phyloP scores from a whole-genome alignment of 805 yeast genomes.

The Ogataea methylovora region DNA sequence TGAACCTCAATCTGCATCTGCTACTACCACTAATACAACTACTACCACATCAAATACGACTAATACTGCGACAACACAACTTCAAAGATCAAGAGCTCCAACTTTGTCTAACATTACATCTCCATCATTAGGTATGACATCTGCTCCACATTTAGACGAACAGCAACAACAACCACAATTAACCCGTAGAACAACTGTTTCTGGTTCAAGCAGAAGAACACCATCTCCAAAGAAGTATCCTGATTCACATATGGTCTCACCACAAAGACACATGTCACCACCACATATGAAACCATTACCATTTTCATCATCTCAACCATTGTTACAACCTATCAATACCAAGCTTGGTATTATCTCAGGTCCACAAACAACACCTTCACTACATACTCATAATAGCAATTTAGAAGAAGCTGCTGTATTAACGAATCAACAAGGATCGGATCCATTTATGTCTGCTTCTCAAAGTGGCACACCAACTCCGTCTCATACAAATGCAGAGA shows the following conservation, averaged over 20 bases:
- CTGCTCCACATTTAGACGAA: constrained; percentile 20
- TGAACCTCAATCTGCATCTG: background rate
- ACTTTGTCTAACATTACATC: constrained; percentile 16
- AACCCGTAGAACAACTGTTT: constrained; percentile 28
- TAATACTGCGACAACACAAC: background rate
- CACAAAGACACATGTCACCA: constrained; percentile 26
- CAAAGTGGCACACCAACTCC: constrained; percentile 3
- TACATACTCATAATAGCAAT: background rate
- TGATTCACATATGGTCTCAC: constrained; percentile 12
- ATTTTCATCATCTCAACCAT: constrained; percentile 28
- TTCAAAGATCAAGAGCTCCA: constrained; percentile 31
- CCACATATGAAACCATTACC: constrained; percentile 46
- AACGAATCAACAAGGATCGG: no score
- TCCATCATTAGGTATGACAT: constrained; percentile 17
- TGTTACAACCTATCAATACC: constrained; percentile 49
- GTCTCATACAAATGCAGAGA: constrained; percentile 5
- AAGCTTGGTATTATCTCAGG: constrained; percentile 19
- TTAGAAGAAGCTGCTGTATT: background rate
- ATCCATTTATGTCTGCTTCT: no score
- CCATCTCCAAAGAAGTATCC: constrained; percentile 41
- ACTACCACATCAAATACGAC: background rate
- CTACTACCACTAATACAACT: constrained; percentile 11
- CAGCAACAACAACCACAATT: constrained; percentile 8
- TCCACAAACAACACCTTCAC: constrained; percentile 21
- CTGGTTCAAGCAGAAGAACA: constrained; percentile 32